Evolutionary conservation across 163 green algal species (phyloP).

Genomic region (Scenedesmus sp.): DNA sequence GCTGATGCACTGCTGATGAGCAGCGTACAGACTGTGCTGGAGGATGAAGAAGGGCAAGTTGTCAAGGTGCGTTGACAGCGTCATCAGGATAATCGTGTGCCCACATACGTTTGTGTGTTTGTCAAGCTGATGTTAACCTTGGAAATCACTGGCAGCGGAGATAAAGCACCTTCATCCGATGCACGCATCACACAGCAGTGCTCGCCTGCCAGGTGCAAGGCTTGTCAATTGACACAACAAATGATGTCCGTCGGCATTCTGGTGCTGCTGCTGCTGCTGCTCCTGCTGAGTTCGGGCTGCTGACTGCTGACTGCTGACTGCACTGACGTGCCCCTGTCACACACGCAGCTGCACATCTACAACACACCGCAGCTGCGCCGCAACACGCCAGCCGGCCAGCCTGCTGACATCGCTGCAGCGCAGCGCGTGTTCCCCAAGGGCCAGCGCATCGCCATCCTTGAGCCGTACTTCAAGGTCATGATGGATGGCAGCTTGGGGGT

Average conservation of each 20-base stretch:
- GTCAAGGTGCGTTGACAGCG: conserved; percentile 23
- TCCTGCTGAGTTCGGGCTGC: not conserved
- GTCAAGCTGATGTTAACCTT: not conserved
- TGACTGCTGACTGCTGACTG: not conserved
- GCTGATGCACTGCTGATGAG: conserved; percentile 46
- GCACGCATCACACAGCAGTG: not conserved
- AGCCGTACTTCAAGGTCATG: conserved; percentile 56
- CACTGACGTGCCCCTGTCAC: not conserved
- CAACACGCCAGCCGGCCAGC: not conserved
- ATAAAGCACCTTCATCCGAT: too few species aligned
- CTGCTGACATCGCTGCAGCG: not conserved
- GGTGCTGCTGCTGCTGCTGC: too few species aligned
- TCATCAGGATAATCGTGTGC: not conserved
- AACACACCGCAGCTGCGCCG: conserved; percentile 30
- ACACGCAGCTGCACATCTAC: conserved; percentile 51
- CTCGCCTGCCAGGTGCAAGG: not conserved
- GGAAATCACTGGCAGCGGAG: not conserved
- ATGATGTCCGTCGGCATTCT: too few species aligned
- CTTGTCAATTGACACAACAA: too few species aligned
- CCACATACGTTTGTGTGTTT: not conserved
- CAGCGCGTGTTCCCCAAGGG: conserved; percentile 29
- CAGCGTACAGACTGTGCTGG: conserved; percentile 32
- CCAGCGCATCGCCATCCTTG: conserved; percentile 41
- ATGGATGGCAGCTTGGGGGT: conserved; percentile 46
- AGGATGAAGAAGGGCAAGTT: conserved; percentile 50